Evolutionary conservation across 73 alveolate species (phyloP).

Genomic region (Halteria grandinella): DNA sequence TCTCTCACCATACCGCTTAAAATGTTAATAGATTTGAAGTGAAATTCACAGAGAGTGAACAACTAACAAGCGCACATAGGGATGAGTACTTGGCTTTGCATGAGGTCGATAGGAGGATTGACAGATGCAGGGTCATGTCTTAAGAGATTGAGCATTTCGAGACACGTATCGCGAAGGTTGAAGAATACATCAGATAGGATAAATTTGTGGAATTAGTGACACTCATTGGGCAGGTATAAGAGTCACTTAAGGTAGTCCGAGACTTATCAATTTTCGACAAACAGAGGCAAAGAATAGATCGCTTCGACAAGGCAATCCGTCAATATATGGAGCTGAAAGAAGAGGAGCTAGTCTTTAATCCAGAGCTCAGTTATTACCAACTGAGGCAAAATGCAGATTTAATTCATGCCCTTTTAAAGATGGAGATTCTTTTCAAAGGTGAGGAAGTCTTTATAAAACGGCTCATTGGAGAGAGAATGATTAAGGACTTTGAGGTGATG

Average conservation of each 20-base stretch:
- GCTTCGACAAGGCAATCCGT: conserved; percentile 21
- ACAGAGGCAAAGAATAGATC: conserved; percentile 29
- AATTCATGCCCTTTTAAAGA: neutral
- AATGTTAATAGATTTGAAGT: too few species aligned
- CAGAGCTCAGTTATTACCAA: neutral
- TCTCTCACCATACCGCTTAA: too few species aligned
- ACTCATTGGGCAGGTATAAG: conserved; percentile 1
- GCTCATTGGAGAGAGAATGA: neutral
- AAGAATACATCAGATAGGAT: conserved; percentile 19
- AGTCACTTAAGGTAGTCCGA: conserved; percentile 32
- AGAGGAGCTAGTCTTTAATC: conserved; percentile 9
- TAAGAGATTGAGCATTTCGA: conserved; percentile 42
- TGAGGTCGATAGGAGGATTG: conserved; percentile 9
- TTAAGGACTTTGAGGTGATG: neutral
- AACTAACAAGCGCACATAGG: too few species aligned
- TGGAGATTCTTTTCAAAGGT: neutral
- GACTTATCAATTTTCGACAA: conserved; percentile 30
- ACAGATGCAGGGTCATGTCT: conserved; percentile 24
- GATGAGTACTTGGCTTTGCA: neutral
- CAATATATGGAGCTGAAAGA: conserved; percentile 1
- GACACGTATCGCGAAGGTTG: conserved; percentile 31
- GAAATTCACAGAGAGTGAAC: too few species aligned
- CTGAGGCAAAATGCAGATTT: neutral
- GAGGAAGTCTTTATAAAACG: neutral
- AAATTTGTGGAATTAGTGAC: neutral